Conservation (phyloP, 495 filamentous ascomycete species). For the Amniculicola lignicola region DNA sequence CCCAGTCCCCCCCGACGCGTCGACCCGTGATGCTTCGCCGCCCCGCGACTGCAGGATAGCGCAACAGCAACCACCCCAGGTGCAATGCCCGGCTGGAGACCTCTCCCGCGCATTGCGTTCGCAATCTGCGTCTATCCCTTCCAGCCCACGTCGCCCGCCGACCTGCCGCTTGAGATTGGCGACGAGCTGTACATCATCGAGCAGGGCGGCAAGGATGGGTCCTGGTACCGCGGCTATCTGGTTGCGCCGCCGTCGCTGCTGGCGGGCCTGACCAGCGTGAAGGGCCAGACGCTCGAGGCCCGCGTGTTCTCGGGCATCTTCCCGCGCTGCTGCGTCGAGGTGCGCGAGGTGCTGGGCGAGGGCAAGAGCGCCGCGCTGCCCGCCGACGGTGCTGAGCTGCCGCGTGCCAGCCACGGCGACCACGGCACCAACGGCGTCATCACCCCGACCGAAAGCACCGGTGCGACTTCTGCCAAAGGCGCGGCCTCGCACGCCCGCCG, state of each 20-base stretch:
- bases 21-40: constrained; percentile 28
- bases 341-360: constrained; percentile 50
- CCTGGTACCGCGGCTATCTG: constrained; percentile 94
- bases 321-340: constrained; percentile 85
- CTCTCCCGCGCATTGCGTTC: constrained; percentile 94
- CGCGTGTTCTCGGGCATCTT: constrained; percentile 97
- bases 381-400: constrained; percentile 16
- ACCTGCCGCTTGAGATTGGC: constrained; percentile 94
- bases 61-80: constrained; percentile 19
- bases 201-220: constrained; percentile 76
- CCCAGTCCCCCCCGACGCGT: constrained; percentile 1
- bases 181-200: constrained; percentile 99
- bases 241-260: constrained; percentile 90
- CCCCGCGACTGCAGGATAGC: constrained; percentile 13
- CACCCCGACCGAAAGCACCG: constrained; percentile 34
- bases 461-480: constrained; percentile 27
- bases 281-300: constrained; percentile 89
- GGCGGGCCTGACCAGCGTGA: constrained; percentile 84
- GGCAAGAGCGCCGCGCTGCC: constrained; percentile 24
- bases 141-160: constrained; percentile 75
- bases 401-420: constrained; percentile 24
- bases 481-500: constrained; percentile 9
- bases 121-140: constrained; percentile 94
- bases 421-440: constrained; percentile 34
- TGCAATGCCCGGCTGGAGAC: constrained; percentile 63